Conservation (phyloP, 495 filamentous ascomycete genomes). For the Mytilinidion resinicola region DNA sequence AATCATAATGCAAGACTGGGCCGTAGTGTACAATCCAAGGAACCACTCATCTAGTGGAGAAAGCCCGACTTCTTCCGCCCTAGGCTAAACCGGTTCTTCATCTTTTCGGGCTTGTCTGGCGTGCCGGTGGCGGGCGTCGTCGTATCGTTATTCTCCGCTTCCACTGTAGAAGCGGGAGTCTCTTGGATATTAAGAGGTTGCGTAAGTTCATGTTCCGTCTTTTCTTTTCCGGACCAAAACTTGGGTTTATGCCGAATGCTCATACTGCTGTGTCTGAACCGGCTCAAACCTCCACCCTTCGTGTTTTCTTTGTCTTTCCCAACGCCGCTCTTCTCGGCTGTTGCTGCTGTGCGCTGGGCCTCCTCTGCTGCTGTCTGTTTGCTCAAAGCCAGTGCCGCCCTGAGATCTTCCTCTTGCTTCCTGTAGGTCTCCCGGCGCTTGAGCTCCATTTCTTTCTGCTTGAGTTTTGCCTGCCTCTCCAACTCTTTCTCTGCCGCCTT, state of each 20-base stretch:
- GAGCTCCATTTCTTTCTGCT: constrained; percentile 56
- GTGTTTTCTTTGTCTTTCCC: constrained; percentile 31
- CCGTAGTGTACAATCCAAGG: too few relatives aligned
- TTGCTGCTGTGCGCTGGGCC: constrained; percentile 27
- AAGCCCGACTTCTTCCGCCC: constrained; percentile 49
- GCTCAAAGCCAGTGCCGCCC: constrained; percentile 53
- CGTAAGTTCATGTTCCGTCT: constrained; percentile 11
- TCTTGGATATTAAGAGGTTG: constrained; percentile 7
- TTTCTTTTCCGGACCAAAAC: constrained; percentile 35
- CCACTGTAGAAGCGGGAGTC: background rate
- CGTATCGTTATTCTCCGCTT: constrained; percentile 4
- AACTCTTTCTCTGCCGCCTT: constrained; percentile 44
- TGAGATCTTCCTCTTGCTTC: constrained; percentile 53
- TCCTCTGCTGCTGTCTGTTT: constrained; percentile 48
- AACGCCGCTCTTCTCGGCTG: background rate
- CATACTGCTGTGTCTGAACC: constrained; percentile 53
- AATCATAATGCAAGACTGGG: constrained; percentile 37
- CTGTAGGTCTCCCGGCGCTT: constrained; percentile 44
- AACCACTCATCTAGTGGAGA: background rate
- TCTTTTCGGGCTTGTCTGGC: constrained; percentile 26
- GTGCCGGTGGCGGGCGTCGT: constrained; percentile 4
- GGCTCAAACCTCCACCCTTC: constrained; percentile 41
- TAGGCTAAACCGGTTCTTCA: constrained; percentile 48
- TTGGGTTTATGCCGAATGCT: constrained; percentile 48
- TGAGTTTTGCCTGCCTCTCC: constrained; percentile 57